Percentiles rank a stretch among this genome's conserved stretches.
These are phyloP conservation scores for Hortiboletus campestris DNA, from an alignment of 768 basidiomycete species.

Conservation along the genomic window DNA sequence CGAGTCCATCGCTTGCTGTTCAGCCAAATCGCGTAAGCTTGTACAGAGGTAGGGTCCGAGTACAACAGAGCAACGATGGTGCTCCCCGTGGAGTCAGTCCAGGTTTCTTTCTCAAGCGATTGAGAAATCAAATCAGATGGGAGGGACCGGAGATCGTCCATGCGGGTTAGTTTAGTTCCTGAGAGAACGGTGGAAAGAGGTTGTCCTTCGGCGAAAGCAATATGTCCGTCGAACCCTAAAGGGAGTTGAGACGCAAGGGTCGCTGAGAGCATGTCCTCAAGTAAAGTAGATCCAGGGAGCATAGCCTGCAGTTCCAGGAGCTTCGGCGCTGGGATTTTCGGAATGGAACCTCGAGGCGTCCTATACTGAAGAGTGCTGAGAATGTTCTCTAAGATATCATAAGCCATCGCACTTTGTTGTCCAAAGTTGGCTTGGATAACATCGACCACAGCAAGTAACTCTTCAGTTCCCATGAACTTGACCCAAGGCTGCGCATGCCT, in stretches of 20 bases:
- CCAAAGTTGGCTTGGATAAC: slow-evolving; percentile 22
- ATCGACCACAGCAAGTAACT: slow-evolving; percentile 47
- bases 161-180: background rate
- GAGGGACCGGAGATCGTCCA: slow-evolving; percentile 4
- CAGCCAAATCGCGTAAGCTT: slow-evolving; percentile 42
- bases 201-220: slow-evolving; percentile 6
- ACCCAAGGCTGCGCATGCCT: slow-evolving; percentile 45
- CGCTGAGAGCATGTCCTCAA: slow-evolving; percentile 50
- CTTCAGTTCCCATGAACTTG: slow-evolving; percentile 44
- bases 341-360: background rate
- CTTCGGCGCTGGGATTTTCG: slow-evolving; percentile 31
- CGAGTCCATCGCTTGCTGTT: slow-evolving; percentile 16
- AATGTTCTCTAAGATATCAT: slow-evolving; percentile 35
- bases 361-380: slow-evolving; percentile 33
- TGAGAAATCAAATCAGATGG: slow-evolving; percentile 26
- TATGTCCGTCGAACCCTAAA: slow-evolving; percentile 25
- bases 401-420: background rate
- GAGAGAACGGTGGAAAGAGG: slow-evolving; percentile 6
- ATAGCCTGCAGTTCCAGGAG: slow-evolving; percentile 39
- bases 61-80: slow-evolving; percentile 48
- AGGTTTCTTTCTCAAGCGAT: slow-evolving; percentile 42
- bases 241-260: slow-evolving; percentile 38
- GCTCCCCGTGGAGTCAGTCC: slow-evolving; percentile 44
- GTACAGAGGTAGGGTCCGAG: slow-evolving; percentile 26
- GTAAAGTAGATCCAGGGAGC: slow-evolving; percentile 34